These are phyloP conservation scores for Epichloe elymi DNA, from an alignment of 2,329 filamentous ascomycete genomes.

Conservation along the genomic window DNA sequence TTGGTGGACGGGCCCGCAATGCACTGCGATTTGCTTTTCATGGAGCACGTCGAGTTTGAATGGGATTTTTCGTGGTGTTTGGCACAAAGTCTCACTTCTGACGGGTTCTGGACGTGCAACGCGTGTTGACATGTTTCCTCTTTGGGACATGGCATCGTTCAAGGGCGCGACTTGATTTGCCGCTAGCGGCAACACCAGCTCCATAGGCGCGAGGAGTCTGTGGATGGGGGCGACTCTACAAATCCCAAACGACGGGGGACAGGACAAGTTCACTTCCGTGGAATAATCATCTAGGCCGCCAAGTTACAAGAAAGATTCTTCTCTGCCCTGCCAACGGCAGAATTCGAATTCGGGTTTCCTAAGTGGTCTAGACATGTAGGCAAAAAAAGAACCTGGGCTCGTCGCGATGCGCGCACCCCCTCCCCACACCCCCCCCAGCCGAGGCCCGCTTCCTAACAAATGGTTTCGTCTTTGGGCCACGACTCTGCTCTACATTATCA, in stretches of 20 bases:
- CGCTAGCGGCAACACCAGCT: conserved; percentile 5
- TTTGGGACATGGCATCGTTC: conserved; percentile 16
- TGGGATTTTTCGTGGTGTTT: no score
- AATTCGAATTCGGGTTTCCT: neutral
- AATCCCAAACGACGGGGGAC: no score
- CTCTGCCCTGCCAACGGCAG: no score
- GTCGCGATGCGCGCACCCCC: neutral
- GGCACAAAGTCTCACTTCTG: neutral
- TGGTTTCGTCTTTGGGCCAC: neutral
- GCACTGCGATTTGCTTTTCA: no score
- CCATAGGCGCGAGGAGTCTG: conserved; percentile 1
- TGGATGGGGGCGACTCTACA: neutral
- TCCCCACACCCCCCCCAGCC: neutral
- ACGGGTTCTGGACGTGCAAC: conserved; percentile 13
- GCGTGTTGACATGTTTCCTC: conserved; percentile 24
- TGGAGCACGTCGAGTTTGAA: no score
- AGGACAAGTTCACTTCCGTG: no score
- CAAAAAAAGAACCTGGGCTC: no score
- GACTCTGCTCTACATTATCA: neutral
- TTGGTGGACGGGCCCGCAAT: no score
- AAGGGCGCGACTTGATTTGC: conserved; percentile 21
- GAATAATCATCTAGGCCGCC: no score
- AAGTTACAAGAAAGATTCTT: no score
- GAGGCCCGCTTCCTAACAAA: conserved; percentile 1
- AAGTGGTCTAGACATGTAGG: no score